These are phyloP conservation scores for Colletotrichum liaoningense DNA, from an alignment of 2,329 filamentous ascomycete species.

Conservation along the genomic window DNA sequence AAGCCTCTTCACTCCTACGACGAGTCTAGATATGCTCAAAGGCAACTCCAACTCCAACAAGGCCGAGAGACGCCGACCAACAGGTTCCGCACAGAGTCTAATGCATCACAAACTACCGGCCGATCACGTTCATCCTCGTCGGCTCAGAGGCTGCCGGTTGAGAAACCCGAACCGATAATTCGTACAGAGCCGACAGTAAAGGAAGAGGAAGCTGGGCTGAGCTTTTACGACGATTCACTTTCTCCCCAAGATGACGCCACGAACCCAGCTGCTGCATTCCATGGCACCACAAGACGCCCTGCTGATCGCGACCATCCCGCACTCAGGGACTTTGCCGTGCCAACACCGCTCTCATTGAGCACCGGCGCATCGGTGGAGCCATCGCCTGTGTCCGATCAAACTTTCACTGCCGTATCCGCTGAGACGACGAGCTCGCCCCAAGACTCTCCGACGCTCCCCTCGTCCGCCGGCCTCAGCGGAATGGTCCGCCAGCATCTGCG, in stretches of 20 bases:
- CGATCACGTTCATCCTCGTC: constrained; percentile 63
- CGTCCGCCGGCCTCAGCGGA: constrained; percentile 77
- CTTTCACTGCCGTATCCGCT: constrained; percentile 33
- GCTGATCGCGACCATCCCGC: constrained; percentile 67
- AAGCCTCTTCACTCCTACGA: constrained; percentile 83
- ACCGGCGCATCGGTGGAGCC: constrained; percentile 45
- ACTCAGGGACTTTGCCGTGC: constrained; percentile 58
- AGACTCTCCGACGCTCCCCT: constrained; percentile 86
- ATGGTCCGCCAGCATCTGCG: constrained; percentile 89
- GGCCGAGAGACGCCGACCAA: constrained; percentile 73
- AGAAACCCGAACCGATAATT: constrained; percentile 45
- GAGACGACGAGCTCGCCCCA: constrained; percentile 46
- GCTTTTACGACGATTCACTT: constrained; percentile 55
- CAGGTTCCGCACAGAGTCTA: constrained; percentile 58
- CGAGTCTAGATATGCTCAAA: constrained; percentile 85
- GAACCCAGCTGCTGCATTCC: not conserved
- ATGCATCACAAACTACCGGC: constrained; percentile 50
- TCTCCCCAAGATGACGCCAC: constrained; percentile 47
- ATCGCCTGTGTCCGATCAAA: constrained; percentile 41
- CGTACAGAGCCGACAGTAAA: constrained; percentile 45
- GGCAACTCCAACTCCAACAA: constrained; percentile 83
- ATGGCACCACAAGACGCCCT: constrained; percentile 56
- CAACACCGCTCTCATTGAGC: constrained; percentile 54
- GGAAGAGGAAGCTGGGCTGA: constrained; percentile 48
- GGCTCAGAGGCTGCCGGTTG: constrained; percentile 48